These are phyloP conservation scores for Pythium folliculosum DNA, from an alignment of 352 stramenopile genomes.

Conservation along the genomic window DNA sequence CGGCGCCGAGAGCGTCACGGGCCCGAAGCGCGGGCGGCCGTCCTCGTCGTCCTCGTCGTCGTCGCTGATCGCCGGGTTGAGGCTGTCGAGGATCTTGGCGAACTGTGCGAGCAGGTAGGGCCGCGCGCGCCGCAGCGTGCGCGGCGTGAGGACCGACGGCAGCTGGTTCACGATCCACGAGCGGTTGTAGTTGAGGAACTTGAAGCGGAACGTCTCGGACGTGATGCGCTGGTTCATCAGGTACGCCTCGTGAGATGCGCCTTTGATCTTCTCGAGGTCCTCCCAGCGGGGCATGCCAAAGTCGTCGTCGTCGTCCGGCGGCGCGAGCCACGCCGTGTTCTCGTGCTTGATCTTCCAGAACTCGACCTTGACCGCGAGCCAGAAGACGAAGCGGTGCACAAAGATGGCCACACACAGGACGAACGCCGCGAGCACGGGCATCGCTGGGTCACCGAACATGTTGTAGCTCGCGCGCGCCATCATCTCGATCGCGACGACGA, in stretches of 20 bases:
- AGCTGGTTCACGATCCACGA: conserved; percentile 97
- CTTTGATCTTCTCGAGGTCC: conserved; percentile 92
- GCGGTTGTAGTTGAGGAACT: conserved; percentile 98
- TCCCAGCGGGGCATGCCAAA: conserved; percentile 92
- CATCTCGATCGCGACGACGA: conserved; percentile 95
- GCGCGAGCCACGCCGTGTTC: conserved; percentile 93
- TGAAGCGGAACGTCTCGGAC: conserved; percentile 96
- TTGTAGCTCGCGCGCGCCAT: conserved; percentile 95
- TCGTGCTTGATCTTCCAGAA: conserved; percentile 97
- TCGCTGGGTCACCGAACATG: conserved; percentile 94
- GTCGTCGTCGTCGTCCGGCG: conserved; percentile 90
- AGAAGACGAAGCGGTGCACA: conserved; percentile 74
- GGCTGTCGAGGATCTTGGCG: conserved; percentile 92
- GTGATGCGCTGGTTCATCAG: conserved; percentile 98
- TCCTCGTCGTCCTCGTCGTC: conserved; percentile 90
- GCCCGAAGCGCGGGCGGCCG: conserved; percentile 80
- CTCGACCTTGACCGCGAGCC: conserved; percentile 85
- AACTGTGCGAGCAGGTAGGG: conserved; percentile 97
- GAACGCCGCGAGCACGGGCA: conserved; percentile 82
- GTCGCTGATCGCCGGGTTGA: conserved; percentile 95
- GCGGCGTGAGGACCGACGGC: conserved; percentile 94
- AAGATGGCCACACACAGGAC: conserved; percentile 59
- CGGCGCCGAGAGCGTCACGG: conserved; percentile 87
- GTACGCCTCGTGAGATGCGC: conserved; percentile 93
- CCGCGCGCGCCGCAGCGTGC: conserved; percentile 86